Percentiles rank a stretch among this genome's conserved stretches.
Evolutionary conservation across 768 basidiomycete species (phyloP).

Genomic region (Suillus plorans): DNA sequence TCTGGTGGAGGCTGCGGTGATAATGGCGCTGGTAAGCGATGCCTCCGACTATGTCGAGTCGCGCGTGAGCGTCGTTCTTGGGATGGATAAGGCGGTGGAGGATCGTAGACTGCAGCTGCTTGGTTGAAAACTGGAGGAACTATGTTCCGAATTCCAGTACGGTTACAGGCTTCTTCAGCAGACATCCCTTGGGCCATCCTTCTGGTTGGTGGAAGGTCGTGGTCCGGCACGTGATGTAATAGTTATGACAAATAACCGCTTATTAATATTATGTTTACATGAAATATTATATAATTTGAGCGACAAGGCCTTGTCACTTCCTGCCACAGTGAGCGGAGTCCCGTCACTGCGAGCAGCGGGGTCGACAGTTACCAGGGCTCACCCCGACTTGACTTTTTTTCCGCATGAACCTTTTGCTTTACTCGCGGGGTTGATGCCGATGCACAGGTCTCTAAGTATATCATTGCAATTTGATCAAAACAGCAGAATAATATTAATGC

Average conservation of each 20-base stretch:
- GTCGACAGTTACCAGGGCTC: neutral
- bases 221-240: neutral
- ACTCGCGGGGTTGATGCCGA: neutral
- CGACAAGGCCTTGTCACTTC: neutral
- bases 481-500: neutral
- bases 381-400: neutral
- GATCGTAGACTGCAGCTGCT: slow-evolving; percentile 39
- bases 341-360: neutral
- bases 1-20: slow-evolving; percentile 34
- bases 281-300: neutral
- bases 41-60: slow-evolving; percentile 28
- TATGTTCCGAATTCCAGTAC: neutral
- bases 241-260: neutral
- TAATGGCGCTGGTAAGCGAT: slow-evolving; percentile 30
- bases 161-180: neutral
- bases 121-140: slow-evolving; percentile 9
- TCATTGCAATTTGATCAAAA: neutral
- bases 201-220: neutral
- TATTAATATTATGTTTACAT: neutral
- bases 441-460: neutral
- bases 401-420: neutral
- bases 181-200: neutral
- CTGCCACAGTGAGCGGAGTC: slow-evolving; percentile 1
- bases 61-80: slow-evolving; percentile 42
- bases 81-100: slow-evolving; percentile 72